Conservation (phyloP, 2,329 filamentous ascomycete genomes). For the Leptographium procerum region DNA sequence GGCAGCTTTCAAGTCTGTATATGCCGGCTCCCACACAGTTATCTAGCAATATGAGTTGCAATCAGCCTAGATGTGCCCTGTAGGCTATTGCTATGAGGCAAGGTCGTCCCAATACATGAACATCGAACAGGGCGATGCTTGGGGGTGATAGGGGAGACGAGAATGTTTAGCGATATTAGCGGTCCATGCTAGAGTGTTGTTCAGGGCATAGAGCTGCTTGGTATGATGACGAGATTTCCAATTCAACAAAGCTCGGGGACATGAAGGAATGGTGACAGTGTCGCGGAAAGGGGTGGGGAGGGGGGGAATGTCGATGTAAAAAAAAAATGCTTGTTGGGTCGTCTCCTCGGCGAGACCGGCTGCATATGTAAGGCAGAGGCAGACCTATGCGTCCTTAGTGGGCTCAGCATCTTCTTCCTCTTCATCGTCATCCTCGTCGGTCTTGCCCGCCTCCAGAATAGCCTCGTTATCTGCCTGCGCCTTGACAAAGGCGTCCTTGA, state of each 20-base stretch:
- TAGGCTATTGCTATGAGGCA: neutral
- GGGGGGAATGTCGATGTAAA: neutral
- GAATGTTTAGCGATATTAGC: neutral
- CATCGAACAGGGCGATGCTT: neutral
- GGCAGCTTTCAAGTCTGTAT: neutral
- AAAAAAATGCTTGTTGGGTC: neutral
- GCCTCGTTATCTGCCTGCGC: conserved; percentile 93
- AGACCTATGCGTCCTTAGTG: conserved; percentile 6
- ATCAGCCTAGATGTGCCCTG: neutral
- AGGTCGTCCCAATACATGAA: neutral
- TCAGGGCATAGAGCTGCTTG: neutral
- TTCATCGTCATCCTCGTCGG: conserved; percentile 16
- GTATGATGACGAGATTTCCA: neutral
- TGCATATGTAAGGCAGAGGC: neutral
- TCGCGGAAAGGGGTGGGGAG: neutral
- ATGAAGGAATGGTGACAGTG: neutral
- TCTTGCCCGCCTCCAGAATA: conserved; percentile 42
- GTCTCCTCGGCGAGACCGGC: neutral
- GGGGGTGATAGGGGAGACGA: neutral
- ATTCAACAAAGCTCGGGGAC: neutral
- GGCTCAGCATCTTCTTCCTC: conserved; percentile 15
- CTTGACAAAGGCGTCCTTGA: conserved; percentile 97
- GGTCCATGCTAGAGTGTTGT: neutral
- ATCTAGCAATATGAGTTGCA: neutral
- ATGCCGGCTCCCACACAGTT: neutral